Evolutionary conservation across 495 filamentous ascomycete genomes (phyloP).

Genomic region (Annulohypoxylon moriforme): DNA sequence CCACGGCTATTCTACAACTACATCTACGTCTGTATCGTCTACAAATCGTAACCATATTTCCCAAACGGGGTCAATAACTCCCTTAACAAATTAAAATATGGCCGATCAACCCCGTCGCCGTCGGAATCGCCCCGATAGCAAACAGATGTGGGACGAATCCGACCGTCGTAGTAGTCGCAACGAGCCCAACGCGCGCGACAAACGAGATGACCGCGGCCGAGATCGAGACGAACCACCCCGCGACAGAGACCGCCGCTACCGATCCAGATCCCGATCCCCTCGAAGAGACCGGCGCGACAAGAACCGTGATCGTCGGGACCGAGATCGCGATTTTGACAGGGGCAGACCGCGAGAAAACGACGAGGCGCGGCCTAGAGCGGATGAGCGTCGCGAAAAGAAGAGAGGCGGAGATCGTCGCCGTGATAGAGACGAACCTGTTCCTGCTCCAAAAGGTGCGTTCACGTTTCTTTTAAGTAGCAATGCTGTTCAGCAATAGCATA

Average conservation of each 20-base stretch:
- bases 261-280: conserved; percentile 55
- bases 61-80: not conserved
- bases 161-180: conserved; percentile 46
- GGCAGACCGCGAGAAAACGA: conserved; percentile 39
- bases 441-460: conserved; percentile 41
- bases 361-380: conserved; percentile 31
- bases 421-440: conserved; percentile 42
- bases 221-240: conserved; percentile 47
- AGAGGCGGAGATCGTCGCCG: conserved; percentile 49
- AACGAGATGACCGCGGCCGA: conserved; percentile 48
- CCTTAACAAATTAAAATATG: conserved; percentile 27
- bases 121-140: conserved; percentile 56
- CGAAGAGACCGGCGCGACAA: conserved; percentile 50
- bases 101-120: conserved; percentile 45
- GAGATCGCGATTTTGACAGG: conserved; percentile 41
- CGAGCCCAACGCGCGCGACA: conserved; percentile 47
- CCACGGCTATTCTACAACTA: not conserved
- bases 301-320: conserved; percentile 53
- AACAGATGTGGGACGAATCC: conserved; percentile 58
- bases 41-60: not conserved
- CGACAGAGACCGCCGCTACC: conserved; percentile 48
- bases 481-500: conserved; percentile 56
- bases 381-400: conserved; percentile 43
- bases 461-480: not conserved
- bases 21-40: not conserved